Evolutionary conservation across 2,329 filamentous ascomycete genomes (phyloP), one percentile per base, ranked within the genome.

Genomic region (Exophiala viscosa): DNA sequence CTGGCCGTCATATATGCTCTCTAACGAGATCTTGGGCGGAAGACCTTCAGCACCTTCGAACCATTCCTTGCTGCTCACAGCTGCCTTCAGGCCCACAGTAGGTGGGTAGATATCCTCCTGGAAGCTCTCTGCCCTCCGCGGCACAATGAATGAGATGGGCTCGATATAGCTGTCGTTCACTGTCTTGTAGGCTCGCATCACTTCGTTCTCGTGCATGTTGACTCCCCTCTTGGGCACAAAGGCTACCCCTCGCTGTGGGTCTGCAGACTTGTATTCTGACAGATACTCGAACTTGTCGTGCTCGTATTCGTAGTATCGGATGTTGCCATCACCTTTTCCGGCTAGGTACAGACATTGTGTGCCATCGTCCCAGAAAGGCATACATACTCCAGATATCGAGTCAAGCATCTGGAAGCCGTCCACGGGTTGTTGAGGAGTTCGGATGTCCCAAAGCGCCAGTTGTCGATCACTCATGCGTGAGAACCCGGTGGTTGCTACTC

Each of bases 311-410:
- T 88, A 99, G 79, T 99, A 99, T 60, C 93, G 91, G 67, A 99
- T 99, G 73, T 99, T 99, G 66, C 93, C 93, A 68, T 99, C 93
- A 72, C 92, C 93, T 78, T 97, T 97, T 69, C 93, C 93, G 65
- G 93, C 93, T 67, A 99, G 81, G 73, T 96, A 99, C 66, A 99
- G 78, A 69, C 90, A 95, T 74, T 93, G 90, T 47, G 89, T 96
- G 56, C 91, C 90, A 56, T 97, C 92, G 69, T 99, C 93, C 93
- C 93, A 99, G 82, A 99, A 97, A 31, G 93, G 93, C 89, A 99
- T 96, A 80, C 90, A 95, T 55, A 99, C 91, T 69, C 93, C 93
- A 41, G 92, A 96, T 66, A 96, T 96, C 42, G 90, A 95, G 73
- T 99, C 93, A 44, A 99, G 81, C 62, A 88, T 87, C 64, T 83